Base-by-base conservation (phyloP, 2,329 filamentous ascomycete genomes). In the Alternaria brassicae region DNA sequence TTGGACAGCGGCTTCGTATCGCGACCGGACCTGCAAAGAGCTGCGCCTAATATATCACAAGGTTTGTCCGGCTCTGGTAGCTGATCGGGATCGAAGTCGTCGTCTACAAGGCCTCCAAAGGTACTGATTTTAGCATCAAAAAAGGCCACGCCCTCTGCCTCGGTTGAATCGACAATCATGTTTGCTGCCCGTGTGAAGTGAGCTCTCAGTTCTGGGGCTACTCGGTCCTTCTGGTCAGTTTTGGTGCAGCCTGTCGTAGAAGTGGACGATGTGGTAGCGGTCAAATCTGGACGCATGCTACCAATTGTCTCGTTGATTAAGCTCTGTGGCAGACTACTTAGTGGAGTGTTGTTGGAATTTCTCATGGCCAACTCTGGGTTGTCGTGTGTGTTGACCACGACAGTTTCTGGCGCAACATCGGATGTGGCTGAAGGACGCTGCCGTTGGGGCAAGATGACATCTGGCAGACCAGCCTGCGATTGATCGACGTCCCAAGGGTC, bases 41-140 rank as follows among this genome's bases (percentile, higher is more conserved):
- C 67, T 7, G 68, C 64, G 3, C 75, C 75, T 5, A 77, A 56
- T 8, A 77, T 53, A 8, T 62, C 61, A 47, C 74, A 77, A 15
- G 72, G 69, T 40, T 77, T 77, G 56, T 76, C 74, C 6, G 71
- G 70, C 28, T 74, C 71, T 6, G 70, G 66, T 17, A 71, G 41
- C 21, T 72, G 68, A 25, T 77, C 75, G 4, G 70, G 65, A 19
- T 69, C 56, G 17, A 76, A 68, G 40, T 77, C 74, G 23, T 78
- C 75, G 47, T 78, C 75, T 2, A 78, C 74, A 6, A 77, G 68
- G 12, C 71, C 75, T 10, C 75, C 75, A 48, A 77, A 78, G 4
- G 73, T 77, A 37, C 72, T 73, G 39, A 79, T 69, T 48, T 77
- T 75, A 3, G 75, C 76, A 45, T 79, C 77, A 39, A 78, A 77